Evolutionary conservation across 2,329 filamentous ascomycete species (phyloP).

Genomic region (Xylaria sp.): DNA sequence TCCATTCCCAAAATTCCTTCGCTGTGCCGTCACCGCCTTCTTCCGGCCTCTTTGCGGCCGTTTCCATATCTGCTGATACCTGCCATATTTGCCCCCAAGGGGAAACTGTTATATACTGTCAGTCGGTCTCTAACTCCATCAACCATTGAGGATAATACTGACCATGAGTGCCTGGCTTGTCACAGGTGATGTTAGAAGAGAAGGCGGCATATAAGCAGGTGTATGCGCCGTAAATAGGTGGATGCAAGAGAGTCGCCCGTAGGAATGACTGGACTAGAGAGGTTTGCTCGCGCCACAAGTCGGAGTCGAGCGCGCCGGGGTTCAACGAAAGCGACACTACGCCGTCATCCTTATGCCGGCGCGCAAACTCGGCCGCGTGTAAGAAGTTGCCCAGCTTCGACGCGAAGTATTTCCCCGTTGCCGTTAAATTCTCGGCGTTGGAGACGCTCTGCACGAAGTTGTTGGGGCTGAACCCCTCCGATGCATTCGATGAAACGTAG

Average conservation of each 20-base stretch:
- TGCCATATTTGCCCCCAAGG: conserved; percentile 25
- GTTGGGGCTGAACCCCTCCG: conserved; percentile 13
- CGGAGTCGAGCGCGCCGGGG: conserved; percentile 26
- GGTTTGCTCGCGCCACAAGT: conserved; percentile 19
- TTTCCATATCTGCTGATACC: conserved; percentile 5
- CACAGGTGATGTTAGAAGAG: conserved; percentile 19
- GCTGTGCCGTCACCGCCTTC: conserved; percentile 24
- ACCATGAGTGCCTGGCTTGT: conserved; percentile 20
- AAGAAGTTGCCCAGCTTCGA: conserved; percentile 31
- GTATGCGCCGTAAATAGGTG: conserved; percentile 22
- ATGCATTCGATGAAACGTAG: conserved; percentile 27
- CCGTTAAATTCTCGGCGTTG: conserved; percentile 20
- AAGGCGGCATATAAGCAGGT: conserved; percentile 23
- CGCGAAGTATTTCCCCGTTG: conserved; percentile 23
- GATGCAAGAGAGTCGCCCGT: conserved; percentile 18
- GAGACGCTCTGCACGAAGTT: conserved; percentile 32
- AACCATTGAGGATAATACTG: neutral
- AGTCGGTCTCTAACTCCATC: neutral
- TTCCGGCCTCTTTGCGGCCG: conserved; percentile 3
- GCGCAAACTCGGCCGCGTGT: conserved; percentile 28
- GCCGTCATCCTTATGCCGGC: conserved; percentile 21
- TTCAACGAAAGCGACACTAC: conserved; percentile 28
- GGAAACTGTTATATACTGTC: conserved; percentile 6
- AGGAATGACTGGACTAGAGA: conserved; percentile 5
- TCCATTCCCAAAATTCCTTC: conserved; percentile 25